Percentiles rank a stretch among this genome's conserved stretches.
These are phyloP conservation scores for Rhizophagus prolifer DNA, from an alignment of 192 early-diverging fungal species.

Conservation along the genomic window DNA sequence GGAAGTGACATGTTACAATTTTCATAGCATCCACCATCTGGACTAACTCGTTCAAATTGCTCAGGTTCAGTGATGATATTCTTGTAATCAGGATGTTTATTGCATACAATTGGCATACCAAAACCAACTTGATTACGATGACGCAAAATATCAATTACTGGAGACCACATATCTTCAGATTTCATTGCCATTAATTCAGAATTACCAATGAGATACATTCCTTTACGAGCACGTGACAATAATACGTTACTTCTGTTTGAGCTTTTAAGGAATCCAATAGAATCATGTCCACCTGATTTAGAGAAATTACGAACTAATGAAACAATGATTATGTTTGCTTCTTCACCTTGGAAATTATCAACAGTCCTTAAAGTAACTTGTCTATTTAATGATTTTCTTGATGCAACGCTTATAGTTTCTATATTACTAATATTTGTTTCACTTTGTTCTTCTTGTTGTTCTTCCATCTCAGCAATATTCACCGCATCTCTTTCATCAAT, in stretches of 20 bases:
- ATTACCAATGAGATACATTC: constrained; percentile 59
- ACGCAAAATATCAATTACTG: constrained; percentile 39
- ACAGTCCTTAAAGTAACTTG: constrained; percentile 42
- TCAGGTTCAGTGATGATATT: constrained; percentile 33
- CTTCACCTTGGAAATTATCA: constrained; percentile 50
- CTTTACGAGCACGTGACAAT: constrained; percentile 57
- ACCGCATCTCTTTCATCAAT: constrained; percentile 44
- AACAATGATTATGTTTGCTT: constrained; percentile 45
- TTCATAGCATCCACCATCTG: constrained; percentile 54
- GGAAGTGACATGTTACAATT: constrained; percentile 40
- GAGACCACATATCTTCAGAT: constrained; percentile 38
- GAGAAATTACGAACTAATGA: constrained; percentile 40
- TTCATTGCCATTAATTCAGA: constrained; percentile 35
- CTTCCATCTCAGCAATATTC: constrained; percentile 31
- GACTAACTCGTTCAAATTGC: constrained; percentile 37
- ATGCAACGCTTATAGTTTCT: neutral
- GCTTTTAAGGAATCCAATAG: constrained; percentile 58
- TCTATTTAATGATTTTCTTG: neutral
- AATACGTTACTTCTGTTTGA: constrained; percentile 58
- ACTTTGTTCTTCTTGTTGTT: no score
- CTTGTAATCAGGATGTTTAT: constrained; percentile 42
- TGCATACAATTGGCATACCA: constrained; percentile 49
- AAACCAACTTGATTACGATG: constrained; percentile 36
- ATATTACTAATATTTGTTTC: no score
- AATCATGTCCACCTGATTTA: constrained; percentile 12